Evolutionary conservation across 768 basidiomycete genomes (phyloP), one percentile per base, ranked within the genome.

Genomic region (Cystobasidium onofrii): DNA sequence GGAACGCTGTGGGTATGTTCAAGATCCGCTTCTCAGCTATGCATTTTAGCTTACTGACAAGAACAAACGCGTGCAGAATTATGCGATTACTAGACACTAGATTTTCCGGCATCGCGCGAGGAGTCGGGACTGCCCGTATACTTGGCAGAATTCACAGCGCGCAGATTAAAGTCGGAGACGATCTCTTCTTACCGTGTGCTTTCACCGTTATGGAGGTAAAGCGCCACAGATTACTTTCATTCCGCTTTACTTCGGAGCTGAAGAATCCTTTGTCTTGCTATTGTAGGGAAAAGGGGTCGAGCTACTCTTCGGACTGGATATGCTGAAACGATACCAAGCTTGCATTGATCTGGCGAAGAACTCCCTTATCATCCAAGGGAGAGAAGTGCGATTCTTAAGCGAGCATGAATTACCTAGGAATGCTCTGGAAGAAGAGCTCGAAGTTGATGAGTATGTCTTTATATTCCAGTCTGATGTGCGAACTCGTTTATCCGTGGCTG

Each of bases 241-340:
- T 7, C 60, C 18, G 39, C 39, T 39, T n/a, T 39, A 39, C 15
- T 39, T 15, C 15, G 9, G 13, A 41, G 27, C 15, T 46, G 2
- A 33, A 39, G 12, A 12, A 9, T 1, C 31, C 50, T 67, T 46
- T 23, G 64, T 31, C 29, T 46, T 66, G 44, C 64, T 17, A 43
- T 29, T 62, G 34, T 27, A 92, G 90, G 93, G 93, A 43, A 87
- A 88, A 36, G 88, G 90, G 73, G 92, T 98, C 57, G 95, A 98
- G 79, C 87, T 99, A n/a, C 84, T 99, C 1, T 88, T 99, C 50
- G 96, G 96, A 7, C 85, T 99, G n/a, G 96, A 99, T 84, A 98
- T 98, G 96, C 87, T 98, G 75, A 97, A 92, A 81, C 90, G 93
- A 0, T 91, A 97, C 80, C 93, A 96, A 80, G 95, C 93, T 4